phyloP scores from a whole-genome alignment of 306 rosid species.

The Quillaja saponaria region DNA sequence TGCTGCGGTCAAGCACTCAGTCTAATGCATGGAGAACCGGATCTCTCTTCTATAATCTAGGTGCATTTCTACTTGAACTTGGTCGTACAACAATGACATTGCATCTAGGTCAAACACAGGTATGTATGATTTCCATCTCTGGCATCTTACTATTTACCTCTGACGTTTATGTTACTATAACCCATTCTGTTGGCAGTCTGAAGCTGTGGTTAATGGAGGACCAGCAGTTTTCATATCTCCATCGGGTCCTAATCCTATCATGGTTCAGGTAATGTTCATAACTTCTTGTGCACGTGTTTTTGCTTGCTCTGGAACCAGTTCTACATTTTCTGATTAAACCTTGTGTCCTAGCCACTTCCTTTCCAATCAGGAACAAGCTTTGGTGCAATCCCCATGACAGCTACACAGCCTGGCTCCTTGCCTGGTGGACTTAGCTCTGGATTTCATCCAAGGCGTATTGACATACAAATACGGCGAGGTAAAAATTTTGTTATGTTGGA shows the following conservation, averaged over 20 bases:
- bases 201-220: slow-evolving; percentile 93
- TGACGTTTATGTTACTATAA: slow-evolving; percentile 32
- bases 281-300: slow-evolving; percentile 19
- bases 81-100: slow-evolving; percentile 91
- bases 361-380: slow-evolving; percentile 71
- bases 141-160: slow-evolving; percentile 32
- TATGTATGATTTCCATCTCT: slow-evolving; percentile 41
- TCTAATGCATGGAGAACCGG: slow-evolving; percentile 71
- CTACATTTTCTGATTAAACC: slow-evolving; percentile 47
- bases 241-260: slow-evolving; percentile 86
- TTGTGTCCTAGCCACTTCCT: slow-evolving; percentile 82
- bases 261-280: slow-evolving; percentile 79
- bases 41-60: slow-evolving; percentile 69
- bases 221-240: slow-evolving; percentile 96
- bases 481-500: slow-evolving; percentile 12
- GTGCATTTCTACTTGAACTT: slow-evolving; percentile 92
- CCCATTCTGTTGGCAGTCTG: slow-evolving; percentile 57
- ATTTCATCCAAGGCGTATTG: slow-evolving; percentile 85
- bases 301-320: slow-evolving; percentile 27
- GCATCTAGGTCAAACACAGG: slow-evolving; percentile 88
- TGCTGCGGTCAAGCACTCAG: slow-evolving; percentile 59
- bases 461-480: slow-evolving; percentile 97
- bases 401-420: slow-evolving; percentile 68
- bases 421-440: slow-evolving; percentile 65
- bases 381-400: slow-evolving; percentile 75